Percentiles rank a stretch among this genome's conserved stretches.
phyloP scores from a whole-genome alignment of 495 filamentous ascomycete species.

The Lepidopterella palustris region DNA sequence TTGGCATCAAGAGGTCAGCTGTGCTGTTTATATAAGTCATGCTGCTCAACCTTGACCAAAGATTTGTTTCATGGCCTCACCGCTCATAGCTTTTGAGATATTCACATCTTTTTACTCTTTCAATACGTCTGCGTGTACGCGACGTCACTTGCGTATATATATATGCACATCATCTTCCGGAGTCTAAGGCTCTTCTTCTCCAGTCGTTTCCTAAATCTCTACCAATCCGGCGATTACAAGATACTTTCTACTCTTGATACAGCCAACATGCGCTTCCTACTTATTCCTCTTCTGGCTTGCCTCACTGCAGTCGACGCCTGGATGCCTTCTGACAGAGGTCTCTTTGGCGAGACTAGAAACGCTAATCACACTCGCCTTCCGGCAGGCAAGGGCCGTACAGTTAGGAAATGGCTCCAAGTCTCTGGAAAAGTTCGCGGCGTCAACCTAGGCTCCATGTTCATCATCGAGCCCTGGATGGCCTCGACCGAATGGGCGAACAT shows the following conservation, averaged over 20 bases:
- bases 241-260: not conserved
- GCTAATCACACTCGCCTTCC: not conserved
- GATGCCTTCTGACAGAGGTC: conserved; percentile 15
- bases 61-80: not conserved
- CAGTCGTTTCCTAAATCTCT: not conserved
- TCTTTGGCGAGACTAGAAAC: conserved; percentile 13
- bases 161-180: not conserved
- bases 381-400: conserved; percentile 10
- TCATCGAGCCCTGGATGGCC: conserved; percentile 57
- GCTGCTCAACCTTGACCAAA: not conserved
- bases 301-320: conserved; percentile 10
- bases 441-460: conserved; percentile 54
- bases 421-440: conserved; percentile 53
- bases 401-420: conserved; percentile 32
- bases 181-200: not conserved
- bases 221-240: not conserved
- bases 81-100: no score
- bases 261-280: conserved; percentile 9
- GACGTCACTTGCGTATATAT: not conserved
- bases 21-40: not conserved
- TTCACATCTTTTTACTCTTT: not conserved
- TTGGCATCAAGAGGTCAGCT: not conserved
- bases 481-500: conserved; percentile 45
- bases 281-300: conserved; percentile 9
- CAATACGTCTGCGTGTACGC: not conserved